Percentiles rank a stretch among this genome's conserved stretches.
phyloP scores from a whole-genome alignment of 208 protist genomes.

The Crithidia brevicula region DNA sequence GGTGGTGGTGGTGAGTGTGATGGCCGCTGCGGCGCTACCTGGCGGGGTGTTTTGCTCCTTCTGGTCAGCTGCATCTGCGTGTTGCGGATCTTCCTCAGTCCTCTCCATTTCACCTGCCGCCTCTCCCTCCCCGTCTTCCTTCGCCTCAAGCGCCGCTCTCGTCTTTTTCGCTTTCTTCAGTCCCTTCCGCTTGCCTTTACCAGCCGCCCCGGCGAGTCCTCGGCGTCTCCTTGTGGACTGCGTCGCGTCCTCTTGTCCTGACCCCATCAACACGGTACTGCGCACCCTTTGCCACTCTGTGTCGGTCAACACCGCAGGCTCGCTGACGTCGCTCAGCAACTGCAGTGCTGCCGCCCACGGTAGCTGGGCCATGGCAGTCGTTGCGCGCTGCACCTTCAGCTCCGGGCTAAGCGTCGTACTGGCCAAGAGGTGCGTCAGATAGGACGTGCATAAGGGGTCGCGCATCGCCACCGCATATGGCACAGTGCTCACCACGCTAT shows the following conservation, averaged over 20 bases:
- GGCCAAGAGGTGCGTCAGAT: constrained; percentile 74
- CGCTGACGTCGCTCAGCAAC: constrained; percentile 58
- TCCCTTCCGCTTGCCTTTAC: not conserved
- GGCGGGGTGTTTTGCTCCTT: not conserved
- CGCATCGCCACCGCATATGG: constrained; percentile 54
- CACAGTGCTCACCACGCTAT: constrained; percentile 59
- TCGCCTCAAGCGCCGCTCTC: too few relatives aligned
- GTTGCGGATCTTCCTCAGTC: too few relatives aligned
- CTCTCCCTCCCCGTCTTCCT: too few relatives aligned
- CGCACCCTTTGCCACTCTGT: constrained; percentile 38
- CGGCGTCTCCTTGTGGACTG: not conserved
- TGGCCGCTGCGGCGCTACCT: too few relatives aligned
- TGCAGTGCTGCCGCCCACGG: constrained; percentile 56
- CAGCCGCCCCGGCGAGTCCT: too few relatives aligned
- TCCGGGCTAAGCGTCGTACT: constrained; percentile 66
- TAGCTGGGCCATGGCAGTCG: constrained; percentile 40
- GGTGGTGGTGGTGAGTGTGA: not conserved
- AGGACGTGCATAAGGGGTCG: constrained; percentile 69
- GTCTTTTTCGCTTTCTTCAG: not conserved
- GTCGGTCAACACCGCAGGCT: constrained; percentile 44
- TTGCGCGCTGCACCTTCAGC: constrained; percentile 54
- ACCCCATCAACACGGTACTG: constrained; percentile 4
- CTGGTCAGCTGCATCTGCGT: not conserved
- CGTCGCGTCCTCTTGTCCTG: not conserved
- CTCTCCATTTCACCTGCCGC: too few relatives aligned